A percentile compares a stretch with the other conserved stretches of the same genome.
Conservation (phyloP, 495 filamentous ascomycete species). For the Penicillium arizonense region DNA sequence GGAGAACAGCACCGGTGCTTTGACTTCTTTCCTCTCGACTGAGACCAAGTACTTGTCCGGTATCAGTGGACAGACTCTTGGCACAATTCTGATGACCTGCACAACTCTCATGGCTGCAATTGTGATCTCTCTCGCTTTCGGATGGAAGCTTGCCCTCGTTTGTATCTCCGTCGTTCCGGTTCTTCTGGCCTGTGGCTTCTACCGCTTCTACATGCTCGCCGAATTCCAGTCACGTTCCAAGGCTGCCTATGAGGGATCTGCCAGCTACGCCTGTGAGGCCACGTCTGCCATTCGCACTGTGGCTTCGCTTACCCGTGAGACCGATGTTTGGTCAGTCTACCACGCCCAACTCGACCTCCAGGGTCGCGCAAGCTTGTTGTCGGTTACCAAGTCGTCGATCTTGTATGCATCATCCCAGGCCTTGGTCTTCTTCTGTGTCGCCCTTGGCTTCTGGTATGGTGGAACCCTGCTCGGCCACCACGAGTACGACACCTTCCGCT, state of each 20-base stretch:
- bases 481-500: slow-evolving; percentile 71
- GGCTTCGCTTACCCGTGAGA: slow-evolving; percentile 78
- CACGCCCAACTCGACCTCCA: slow-evolving; percentile 61
- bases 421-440: slow-evolving; percentile 72
- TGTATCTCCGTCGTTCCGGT: slow-evolving; percentile 72
- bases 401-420: slow-evolving; percentile 76
- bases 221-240: slow-evolving; percentile 63
- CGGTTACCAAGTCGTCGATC: slow-evolving; percentile 59
- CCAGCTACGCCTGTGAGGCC: slow-evolving; percentile 82
- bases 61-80: slow-evolving; percentile 75
- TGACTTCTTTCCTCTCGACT: slow-evolving; percentile 78
- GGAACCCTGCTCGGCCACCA: slow-evolving; percentile 64
- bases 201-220: slow-evolving; percentile 75
- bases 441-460: slow-evolving; percentile 88
- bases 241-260: slow-evolving; percentile 65
- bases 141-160: slow-evolving; percentile 87
- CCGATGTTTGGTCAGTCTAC: slow-evolving; percentile 72
- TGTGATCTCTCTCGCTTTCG: slow-evolving; percentile 61
- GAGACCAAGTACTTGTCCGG: slow-evolving; percentile 78
- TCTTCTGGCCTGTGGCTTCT: slow-evolving; percentile 72
- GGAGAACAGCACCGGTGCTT: slow-evolving; percentile 72
- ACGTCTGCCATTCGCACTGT: slow-evolving; percentile 87
- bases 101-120: slow-evolving; percentile 70
- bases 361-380: slow-evolving; percentile 54
- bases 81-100: slow-evolving; percentile 67